A percentile compares a stretch with the other conserved stretches of the same genome.
phyloP scores from a whole-genome alignment of 2,329 filamentous ascomycete species.

The Ophiocordyceps robertsii region DNA sequence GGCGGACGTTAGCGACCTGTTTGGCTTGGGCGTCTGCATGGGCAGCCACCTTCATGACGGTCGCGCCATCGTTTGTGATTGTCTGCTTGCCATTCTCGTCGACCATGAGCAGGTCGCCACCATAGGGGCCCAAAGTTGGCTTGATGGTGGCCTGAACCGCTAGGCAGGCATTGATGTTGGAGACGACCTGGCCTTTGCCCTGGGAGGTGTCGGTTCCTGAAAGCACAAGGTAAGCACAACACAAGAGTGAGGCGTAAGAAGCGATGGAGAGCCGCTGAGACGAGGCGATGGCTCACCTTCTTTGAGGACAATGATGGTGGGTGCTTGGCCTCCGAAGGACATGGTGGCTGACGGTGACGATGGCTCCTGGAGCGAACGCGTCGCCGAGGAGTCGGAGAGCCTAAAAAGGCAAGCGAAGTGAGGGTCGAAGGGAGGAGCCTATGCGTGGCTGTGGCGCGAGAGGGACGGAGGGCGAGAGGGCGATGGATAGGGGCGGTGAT shows the following conservation, averaged over 20 bases:
- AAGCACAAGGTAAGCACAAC: background rate
- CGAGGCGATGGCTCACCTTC: conserved; percentile 53
- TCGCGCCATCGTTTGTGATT: conserved; percentile 97
- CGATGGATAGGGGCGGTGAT: background rate
- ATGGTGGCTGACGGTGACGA: conserved; percentile 34
- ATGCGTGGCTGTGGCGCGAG: background rate
- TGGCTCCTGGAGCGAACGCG: no score
- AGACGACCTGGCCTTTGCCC: conserved; percentile 89
- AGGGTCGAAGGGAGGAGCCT: no score
- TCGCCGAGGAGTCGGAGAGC: no score
- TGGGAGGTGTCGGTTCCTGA: conserved; percentile 93
- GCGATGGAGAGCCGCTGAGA: conserved; percentile 1
- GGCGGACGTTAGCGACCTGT: background rate
- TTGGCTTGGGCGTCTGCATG: conserved; percentile 1
- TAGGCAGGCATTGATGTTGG: conserved; percentile 96
- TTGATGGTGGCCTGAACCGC: conserved; percentile 94
- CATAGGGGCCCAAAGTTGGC: conserved; percentile 89
- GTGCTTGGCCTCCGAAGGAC: conserved; percentile 96
- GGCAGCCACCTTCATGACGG: conserved; percentile 78
- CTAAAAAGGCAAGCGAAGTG: no score
- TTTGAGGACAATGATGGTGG: conserved; percentile 95
- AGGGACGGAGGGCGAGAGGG: background rate
- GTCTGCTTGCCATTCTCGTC: conserved; percentile 93
- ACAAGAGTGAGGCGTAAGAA: background rate
- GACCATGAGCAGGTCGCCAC: conserved; percentile 89